phyloP scores from a whole-genome alignment of 495 filamentous ascomycete species.

The Parathielavia hyrcaniae region DNA sequence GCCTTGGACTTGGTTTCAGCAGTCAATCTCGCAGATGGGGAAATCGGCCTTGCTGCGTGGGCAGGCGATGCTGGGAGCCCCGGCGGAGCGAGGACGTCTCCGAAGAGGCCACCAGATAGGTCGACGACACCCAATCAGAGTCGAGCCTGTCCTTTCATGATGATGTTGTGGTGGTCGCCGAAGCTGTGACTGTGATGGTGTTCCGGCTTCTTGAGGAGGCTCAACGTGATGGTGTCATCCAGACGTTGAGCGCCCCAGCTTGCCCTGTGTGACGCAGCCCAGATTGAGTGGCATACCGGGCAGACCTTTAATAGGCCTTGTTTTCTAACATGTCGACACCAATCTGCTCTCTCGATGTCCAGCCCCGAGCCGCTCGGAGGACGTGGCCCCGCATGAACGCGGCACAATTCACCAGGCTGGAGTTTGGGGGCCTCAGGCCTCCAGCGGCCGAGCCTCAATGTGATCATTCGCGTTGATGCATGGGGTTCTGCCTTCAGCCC shows the following conservation, averaged over 20 bases:
- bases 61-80: neutral
- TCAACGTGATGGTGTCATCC: neutral
- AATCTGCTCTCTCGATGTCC: neutral
- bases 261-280: neutral
- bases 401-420: neutral
- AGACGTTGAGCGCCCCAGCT: neutral
- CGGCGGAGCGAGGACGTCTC: neutral
- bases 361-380: neutral
- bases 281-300: neutral
- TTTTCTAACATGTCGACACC: neutral
- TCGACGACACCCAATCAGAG: neutral
- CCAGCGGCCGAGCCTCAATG: neutral
- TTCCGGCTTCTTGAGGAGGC: neutral
- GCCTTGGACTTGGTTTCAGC: neutral
- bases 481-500: too few species aligned
- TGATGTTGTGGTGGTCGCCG: neutral
- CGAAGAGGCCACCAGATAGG: neutral
- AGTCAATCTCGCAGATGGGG: neutral
- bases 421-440: neutral
- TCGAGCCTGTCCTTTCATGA: neutral
- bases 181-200: constrained; percentile 1
- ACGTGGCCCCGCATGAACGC: neutral
- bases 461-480: too few species aligned
- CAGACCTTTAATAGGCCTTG: neutral
- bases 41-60: neutral